These are phyloP conservation scores for Phyllosticta paracitricarpa DNA, from an alignment of 2,329 filamentous ascomycete genomes.

Conservation along the genomic window DNA sequence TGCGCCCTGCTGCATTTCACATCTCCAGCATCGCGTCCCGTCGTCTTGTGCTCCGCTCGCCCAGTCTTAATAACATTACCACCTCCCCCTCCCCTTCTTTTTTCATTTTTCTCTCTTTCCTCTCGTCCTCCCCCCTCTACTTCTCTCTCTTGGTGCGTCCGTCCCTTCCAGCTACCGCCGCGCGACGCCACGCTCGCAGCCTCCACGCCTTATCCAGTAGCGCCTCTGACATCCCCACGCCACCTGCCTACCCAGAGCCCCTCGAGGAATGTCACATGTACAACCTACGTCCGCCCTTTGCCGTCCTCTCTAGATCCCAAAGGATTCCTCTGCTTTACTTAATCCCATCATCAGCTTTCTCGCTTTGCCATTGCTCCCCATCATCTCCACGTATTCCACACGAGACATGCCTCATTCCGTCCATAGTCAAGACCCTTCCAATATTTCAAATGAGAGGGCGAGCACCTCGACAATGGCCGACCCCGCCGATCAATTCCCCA, in stretches of 20 bases:
- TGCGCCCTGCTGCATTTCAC: not conserved
- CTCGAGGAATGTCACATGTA: not conserved
- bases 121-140: not conserved
- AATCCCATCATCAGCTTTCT: not conserved
- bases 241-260: not conserved
- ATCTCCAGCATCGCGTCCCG: not conserved
- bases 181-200: not conserved
- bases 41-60: not conserved
- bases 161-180: not conserved
- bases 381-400: slow-evolving; percentile 1
- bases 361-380: not conserved
- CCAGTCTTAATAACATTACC: not conserved
- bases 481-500: slow-evolving; percentile 25
- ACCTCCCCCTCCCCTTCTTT: not conserved
- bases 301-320: not conserved
- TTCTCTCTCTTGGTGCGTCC: not conserved
- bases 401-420: slow-evolving; percentile 27
- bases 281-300: not conserved
- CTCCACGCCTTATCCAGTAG: not conserved
- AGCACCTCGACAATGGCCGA: slow-evolving; percentile 24
- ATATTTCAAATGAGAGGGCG: slow-evolving; percentile 23
- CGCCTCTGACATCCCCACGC: not conserved
- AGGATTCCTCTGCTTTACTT: not conserved
- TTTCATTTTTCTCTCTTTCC: not conserved
- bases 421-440: slow-evolving; percentile 20